Percentiles rank a stretch among this genome's conserved stretches.
Evolutionary conservation across 2,329 filamentous ascomycete species (phyloP).

Genomic region (Ophiostoma sp.): DNA sequence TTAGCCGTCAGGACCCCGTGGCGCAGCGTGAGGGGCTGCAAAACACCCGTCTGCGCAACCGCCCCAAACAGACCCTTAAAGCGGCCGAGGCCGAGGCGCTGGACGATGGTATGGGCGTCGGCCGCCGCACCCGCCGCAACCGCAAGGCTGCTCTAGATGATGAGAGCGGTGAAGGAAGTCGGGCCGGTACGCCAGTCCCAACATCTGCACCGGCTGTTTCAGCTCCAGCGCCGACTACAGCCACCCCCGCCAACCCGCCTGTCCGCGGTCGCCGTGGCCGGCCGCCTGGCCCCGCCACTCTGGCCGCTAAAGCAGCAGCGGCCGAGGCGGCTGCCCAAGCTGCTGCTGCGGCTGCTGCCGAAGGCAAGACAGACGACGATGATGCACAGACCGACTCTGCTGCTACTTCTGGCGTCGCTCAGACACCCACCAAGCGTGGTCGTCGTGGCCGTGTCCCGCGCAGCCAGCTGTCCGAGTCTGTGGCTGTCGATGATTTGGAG

Average conservation of each 20-base stretch:
- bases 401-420: not conserved
- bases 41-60: slow-evolving; percentile 57
- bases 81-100: slow-evolving; percentile 54
- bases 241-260: slow-evolving; percentile 30
- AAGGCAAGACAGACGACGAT: slow-evolving; percentile 8
- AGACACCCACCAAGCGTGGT: slow-evolving; percentile 23
- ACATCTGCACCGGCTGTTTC: slow-evolving; percentile 40
- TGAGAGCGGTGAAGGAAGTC: slow-evolving; percentile 52
- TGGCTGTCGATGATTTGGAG: slow-evolving; percentile 25
- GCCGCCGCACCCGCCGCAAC: slow-evolving; percentile 54
- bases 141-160: slow-evolving; percentile 52
- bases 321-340: not conserved
- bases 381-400: not conserved
- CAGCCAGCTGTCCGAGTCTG: slow-evolving; percentile 30
- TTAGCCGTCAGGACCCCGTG: slow-evolving; percentile 60
- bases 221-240: slow-evolving; percentile 36
- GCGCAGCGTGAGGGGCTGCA: slow-evolving; percentile 57
- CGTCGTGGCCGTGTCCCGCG: slow-evolving; percentile 27
- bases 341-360: not conserved
- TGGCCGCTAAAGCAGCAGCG: not conserved
- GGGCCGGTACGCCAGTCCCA: slow-evolving; percentile 56
- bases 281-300: slow-evolving; percentile 14
- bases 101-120: slow-evolving; percentile 45
- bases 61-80: slow-evolving; percentile 59
- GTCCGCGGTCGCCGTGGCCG: slow-evolving; percentile 21